Conservation (phyloP, 2,329 filamentous ascomycete species). For the Neofusicoccum umdonicola region DNA sequence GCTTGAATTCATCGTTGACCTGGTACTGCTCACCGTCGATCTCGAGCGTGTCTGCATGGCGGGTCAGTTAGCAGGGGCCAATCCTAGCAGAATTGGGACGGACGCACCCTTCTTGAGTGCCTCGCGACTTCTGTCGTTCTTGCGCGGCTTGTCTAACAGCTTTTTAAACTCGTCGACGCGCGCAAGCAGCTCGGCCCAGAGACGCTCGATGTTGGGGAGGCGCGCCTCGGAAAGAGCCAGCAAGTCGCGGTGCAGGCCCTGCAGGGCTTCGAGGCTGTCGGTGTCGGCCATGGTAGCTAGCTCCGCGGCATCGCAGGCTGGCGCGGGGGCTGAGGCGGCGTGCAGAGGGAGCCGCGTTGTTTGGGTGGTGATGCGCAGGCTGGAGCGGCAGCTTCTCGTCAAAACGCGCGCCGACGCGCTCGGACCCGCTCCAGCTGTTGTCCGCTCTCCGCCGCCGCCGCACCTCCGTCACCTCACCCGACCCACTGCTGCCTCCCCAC, state of each 20-base stretch:
- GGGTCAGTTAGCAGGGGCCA: not conserved
- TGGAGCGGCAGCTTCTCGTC: slow-evolving; percentile 4
- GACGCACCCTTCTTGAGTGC: slow-evolving; percentile 64
- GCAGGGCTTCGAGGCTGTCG: slow-evolving; percentile 71
- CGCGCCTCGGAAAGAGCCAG: slow-evolving; percentile 70
- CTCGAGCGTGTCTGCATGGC: slow-evolving; percentile 65
- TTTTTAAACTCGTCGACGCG: slow-evolving; percentile 66
- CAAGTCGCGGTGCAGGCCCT: slow-evolving; percentile 83
- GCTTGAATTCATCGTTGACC: slow-evolving; percentile 84
- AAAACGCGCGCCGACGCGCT: slow-evolving; percentile 13
- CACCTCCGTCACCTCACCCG: slow-evolving; percentile 10
- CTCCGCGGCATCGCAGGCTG: slow-evolving; percentile 12
- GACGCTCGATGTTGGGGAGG: slow-evolving; percentile 67
- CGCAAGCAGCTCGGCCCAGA: slow-evolving; percentile 63
- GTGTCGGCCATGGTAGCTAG: slow-evolving; percentile 64
- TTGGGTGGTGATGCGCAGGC: slow-evolving; percentile 1
- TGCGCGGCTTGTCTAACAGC: slow-evolving; percentile 71
- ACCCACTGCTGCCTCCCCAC: not conserved
- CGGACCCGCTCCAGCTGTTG: not conserved
- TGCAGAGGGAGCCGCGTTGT: slow-evolving; percentile 1
- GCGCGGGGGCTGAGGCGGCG: not conserved
- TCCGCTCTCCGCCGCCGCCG: slow-evolving; percentile 4
- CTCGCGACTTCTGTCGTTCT: slow-evolving; percentile 73
- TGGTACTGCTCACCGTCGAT: slow-evolving; percentile 71
- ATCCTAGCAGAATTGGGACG: not conserved